Evolutionary conservation across 2,329 filamentous ascomycete genomes (phyloP), one percentile per base, ranked within the genome.

Genomic region (Onygenales sp.): DNA sequence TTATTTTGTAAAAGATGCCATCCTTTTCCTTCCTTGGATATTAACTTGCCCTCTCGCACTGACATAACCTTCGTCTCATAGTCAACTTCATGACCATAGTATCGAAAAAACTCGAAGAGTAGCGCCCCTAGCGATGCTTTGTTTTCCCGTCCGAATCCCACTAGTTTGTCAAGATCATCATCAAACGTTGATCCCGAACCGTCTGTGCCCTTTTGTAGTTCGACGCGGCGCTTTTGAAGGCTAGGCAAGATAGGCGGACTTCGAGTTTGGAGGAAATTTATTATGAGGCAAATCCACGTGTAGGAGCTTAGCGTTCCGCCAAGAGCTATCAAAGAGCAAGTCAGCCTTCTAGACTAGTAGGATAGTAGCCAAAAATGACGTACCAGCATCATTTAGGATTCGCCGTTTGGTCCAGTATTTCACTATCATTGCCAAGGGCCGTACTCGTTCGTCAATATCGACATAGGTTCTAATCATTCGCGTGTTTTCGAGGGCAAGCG

Each of bases 401-500:
- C 93, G 84, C 69, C 82, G 82, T 72, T 93, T 89, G 53, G 93
- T 95, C 93, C 93, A 98, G 73, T 97, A 82, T 70, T 98, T 98
- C 72, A 98, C 82, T 56, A 95, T 87, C 89, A 98, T 97, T 13
- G 93, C 92, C 61, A 98, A 75, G 44, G 88, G 90, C 43, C 93
- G 84, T 53, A 98, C 89, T 57, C 93, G 84, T 41, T 90, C 83
- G 69, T 98, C 93, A 54, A 94, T 86, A 64, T 94, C 85, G 57
- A 98, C 89, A 71, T 98, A 98, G 0, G 90, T 95, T 67, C 91
- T 89, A 63, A 98, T 93, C 91, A 98, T 95, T 50, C 91, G 84
- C 11, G 93, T 98, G 65, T 98, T 98, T 69, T 97, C 91, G 57
- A 98, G 76, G 3, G 93, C 93, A 51, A 94, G 72, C 0, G 91